These are phyloP conservation scores for Trichosporon asahii DNA, from an alignment of 1,284 basidiomycete genomes.

Conservation along the genomic window DNA sequence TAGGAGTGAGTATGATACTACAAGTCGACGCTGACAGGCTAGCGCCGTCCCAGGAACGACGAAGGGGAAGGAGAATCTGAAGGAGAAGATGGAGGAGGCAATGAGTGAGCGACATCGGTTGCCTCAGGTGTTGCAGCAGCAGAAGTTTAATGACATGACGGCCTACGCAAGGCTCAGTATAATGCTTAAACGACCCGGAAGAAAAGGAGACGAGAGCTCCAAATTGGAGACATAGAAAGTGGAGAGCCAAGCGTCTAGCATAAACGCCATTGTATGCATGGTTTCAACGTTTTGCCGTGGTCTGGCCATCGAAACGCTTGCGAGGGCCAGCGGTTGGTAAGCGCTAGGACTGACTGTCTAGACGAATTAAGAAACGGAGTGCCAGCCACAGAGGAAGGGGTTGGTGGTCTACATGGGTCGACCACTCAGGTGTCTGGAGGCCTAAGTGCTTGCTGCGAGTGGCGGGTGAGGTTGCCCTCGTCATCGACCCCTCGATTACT, in stretches of 20 bases:
- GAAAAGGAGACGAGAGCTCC: neutral
- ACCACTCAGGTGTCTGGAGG: no score
- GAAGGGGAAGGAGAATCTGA: slow-evolving; percentile 24
- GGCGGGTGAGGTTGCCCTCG: no score
- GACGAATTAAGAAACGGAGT: no score
- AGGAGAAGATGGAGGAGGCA: slow-evolving; percentile 14
- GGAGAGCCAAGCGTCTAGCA: neutral
- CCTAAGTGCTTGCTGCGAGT: no score
- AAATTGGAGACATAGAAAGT: neutral
- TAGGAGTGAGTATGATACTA: slow-evolving; percentile 20
- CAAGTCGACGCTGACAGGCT: neutral
- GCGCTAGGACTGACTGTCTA: no score
- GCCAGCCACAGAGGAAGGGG: no score
- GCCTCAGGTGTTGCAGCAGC: neutral
- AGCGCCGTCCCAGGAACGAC: slow-evolving; percentile 26
- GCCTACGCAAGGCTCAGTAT: neutral
- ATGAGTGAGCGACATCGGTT: neutral
- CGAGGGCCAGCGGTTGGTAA: no score
- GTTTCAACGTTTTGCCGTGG: no score
- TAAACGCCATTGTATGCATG: neutral
- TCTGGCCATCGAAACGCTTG: no score
- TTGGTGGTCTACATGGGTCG: no score
- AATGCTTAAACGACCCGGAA: neutral
- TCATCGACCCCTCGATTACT: no score
- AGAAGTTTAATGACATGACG: neutral